Percentiles rank a stretch among this genome's conserved stretches.
phyloP scores from a whole-genome alignment of 345 rosid species.

The Crucihimalaya himalaica region DNA sequence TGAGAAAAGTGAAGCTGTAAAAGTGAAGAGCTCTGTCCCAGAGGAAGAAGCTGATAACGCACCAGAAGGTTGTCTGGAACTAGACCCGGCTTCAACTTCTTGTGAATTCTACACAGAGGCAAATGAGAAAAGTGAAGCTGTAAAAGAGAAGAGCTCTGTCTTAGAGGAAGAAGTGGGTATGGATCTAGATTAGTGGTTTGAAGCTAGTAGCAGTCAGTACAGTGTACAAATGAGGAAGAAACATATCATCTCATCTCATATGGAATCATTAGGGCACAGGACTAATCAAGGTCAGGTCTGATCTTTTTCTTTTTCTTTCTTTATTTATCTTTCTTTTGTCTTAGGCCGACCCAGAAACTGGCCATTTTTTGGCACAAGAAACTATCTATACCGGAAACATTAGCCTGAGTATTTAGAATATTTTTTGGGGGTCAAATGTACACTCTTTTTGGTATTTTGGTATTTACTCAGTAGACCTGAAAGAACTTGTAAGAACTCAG shows the following conservation, averaged over 20 bases:
- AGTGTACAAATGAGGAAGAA: slow-evolving; percentile 37
- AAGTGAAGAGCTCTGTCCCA: slow-evolving; percentile 1
- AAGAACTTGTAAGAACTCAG: slow-evolving; percentile 19
- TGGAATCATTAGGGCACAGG: slow-evolving; percentile 29
- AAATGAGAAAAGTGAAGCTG: slow-evolving; percentile 17
- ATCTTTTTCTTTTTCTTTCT: neutral
- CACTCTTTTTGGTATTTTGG: slow-evolving; percentile 26
- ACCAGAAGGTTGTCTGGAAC: slow-evolving; percentile 65
- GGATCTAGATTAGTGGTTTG: slow-evolving; percentile 16
- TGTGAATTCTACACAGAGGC: slow-evolving; percentile 51
- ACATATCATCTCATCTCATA: slow-evolving; percentile 26
- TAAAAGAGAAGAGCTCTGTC: slow-evolving; percentile 6
- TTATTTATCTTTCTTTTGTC: neutral
- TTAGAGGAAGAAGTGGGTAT: slow-evolving; percentile 18
- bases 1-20: slow-evolving; percentile 17
- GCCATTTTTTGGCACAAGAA: slow-evolving; percentile 33
- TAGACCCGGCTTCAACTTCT: slow-evolving; percentile 90
- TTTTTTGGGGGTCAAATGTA: slow-evolving; percentile 22
- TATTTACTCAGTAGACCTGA: slow-evolving; percentile 17
- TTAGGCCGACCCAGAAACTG: slow-evolving; percentile 21
- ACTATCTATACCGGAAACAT: slow-evolving; percentile 15
- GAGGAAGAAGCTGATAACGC: slow-evolving; percentile 41
- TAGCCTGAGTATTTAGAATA: neutral
- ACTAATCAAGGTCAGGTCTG: slow-evolving; percentile 35
- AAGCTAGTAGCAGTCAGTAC: slow-evolving; percentile 29